Evolutionary conservation across 306 rosid species (phyloP), one percentile per base, ranked within the genome.

Genomic region (Pyrus pyrifolia): DNA sequence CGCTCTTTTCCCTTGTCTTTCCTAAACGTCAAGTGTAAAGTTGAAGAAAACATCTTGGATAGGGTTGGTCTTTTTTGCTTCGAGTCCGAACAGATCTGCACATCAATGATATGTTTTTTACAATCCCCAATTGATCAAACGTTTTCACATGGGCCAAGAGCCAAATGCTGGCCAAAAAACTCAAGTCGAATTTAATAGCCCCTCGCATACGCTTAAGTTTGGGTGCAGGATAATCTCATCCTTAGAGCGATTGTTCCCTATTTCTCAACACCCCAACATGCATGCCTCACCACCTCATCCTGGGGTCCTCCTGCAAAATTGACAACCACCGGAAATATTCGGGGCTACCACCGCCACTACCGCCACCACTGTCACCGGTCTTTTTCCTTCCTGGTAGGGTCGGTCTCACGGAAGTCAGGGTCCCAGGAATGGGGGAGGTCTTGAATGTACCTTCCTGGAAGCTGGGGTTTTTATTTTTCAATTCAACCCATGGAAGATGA

Each of bases 201-300:
- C 45, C 21, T 62, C 33, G 31, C 14, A 42, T 64, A 27, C 29
- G 61, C 70, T 27, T 74, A 18, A 31, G 70, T 74, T 49, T 61
- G 46, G 61, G 60, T 49, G 33, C 78, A 62, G 22, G 61, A 61
- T 44, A 15, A 74, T 45, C 53, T 11, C 70, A 74, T 74, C 31
- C 61, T 49, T 62, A 4, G 61, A 61, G 70, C 49, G 45, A 22
- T 29, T 62, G 78, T 62, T 74, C 70, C 78, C 78, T 45, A 62
- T 61, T 19, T 11, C 12, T 62, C 60, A 62, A 74, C 78, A 63
- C 31, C n/a, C 78, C 70, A 74, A 29, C 78, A 74, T 29, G 78
- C 78, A 62, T 30, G 69, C 70, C 70, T 19, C 8, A 10, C 45
- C 59, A 73, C 69, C 44, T 44, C 69, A n/a, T 51, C 55, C 21